phyloP scores from a whole-genome alignment of 2,329 filamentous ascomycete species.

The Lasiodiplodia theobromae region DNA sequence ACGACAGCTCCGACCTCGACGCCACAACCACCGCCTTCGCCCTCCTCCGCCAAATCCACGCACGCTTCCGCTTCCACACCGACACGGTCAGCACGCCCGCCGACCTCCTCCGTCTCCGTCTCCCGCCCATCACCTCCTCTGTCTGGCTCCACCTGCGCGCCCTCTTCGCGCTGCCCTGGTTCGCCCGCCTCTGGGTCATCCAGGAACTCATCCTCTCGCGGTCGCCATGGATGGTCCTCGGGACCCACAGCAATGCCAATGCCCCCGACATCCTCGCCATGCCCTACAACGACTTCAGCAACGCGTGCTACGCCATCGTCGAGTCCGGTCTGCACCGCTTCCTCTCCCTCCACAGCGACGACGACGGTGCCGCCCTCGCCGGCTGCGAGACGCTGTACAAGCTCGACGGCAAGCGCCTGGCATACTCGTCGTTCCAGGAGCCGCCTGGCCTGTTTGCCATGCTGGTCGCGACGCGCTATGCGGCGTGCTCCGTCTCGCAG shows the following conservation, averaged over 20 bases:
- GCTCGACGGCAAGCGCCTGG: conserved; percentile 1
- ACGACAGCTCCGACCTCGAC: background rate
- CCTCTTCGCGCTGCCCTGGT: conserved; percentile 36
- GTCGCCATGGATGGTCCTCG: conserved; percentile 31
- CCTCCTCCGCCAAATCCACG: conserved; percentile 31
- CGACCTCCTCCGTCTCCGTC: conserved; percentile 34
- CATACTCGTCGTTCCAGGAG: conserved; percentile 20
- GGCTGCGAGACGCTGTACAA: conserved; percentile 1
- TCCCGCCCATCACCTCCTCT: conserved; percentile 31
- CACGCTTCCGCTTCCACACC: conserved; percentile 33
- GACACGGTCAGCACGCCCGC: conserved; percentile 30
- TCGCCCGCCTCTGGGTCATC: conserved; percentile 38
- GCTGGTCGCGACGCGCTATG: conserved; percentile 37
- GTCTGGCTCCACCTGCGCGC: conserved; percentile 35
- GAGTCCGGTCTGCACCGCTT: conserved; percentile 24
- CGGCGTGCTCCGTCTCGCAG: conserved; percentile 35
- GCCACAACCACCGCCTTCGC: conserved; percentile 33
- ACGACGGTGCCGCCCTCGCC: background rate
- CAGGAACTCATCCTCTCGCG: conserved; percentile 38
- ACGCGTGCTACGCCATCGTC: conserved; percentile 29
- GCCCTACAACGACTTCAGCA: conserved; percentile 37
- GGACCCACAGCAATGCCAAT: background rate
- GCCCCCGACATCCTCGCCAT: background rate
- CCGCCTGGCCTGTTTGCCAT: conserved; percentile 25
- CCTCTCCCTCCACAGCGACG: too few relatives aligned